phyloP scores from a whole-genome alignment of 2,329 filamentous ascomycete genomes.

The Cladosporium halotolerans region DNA sequence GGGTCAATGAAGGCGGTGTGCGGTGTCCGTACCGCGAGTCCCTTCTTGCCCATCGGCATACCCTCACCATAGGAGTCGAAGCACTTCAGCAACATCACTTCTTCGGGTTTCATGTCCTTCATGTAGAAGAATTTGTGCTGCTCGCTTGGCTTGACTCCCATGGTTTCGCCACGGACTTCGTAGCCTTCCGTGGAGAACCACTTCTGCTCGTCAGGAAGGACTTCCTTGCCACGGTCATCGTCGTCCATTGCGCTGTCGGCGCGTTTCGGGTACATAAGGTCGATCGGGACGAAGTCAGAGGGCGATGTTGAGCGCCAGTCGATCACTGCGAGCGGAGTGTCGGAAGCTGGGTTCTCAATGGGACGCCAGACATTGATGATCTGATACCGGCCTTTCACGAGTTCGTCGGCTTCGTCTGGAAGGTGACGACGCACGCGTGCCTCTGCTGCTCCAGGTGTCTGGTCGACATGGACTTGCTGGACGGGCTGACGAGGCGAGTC shows the following conservation, averaged over 20 bases:
- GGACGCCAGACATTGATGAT: slow-evolving; percentile 69
- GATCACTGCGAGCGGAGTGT: slow-evolving; percentile 63
- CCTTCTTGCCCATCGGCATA: slow-evolving; percentile 32
- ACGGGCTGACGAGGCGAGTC: slow-evolving; percentile 57
- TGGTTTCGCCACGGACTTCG: slow-evolving; percentile 57
- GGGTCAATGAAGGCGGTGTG: slow-evolving; percentile 78
- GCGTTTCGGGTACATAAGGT: slow-evolving; percentile 56
- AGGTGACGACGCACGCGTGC: slow-evolving; percentile 57
- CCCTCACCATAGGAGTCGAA: slow-evolving; percentile 41
- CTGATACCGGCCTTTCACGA: slow-evolving; percentile 55
- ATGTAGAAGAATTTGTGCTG: slow-evolving; percentile 58
- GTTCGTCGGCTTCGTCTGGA: slow-evolving; percentile 49
- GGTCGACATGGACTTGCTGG: slow-evolving; percentile 65
- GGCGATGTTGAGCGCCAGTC: slow-evolving; percentile 56
- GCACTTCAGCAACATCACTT: slow-evolving; percentile 49
- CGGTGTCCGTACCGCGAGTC: slow-evolving; percentile 45
- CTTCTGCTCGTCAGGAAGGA: slow-evolving; percentile 43
- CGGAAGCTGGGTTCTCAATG: slow-evolving; percentile 56
- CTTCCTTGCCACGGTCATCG: slow-evolving; percentile 55
- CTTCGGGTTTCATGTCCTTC: slow-evolving; percentile 59
- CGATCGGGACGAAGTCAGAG: slow-evolving; percentile 54
- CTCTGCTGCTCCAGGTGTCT: slow-evolving; percentile 58
- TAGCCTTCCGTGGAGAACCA: slow-evolving; percentile 53
- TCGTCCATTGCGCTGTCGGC: slow-evolving; percentile 33
- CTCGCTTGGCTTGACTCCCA: slow-evolving; percentile 52